Evolutionary conservation across 176 grass and related monocot genomes (phyloP).

Genomic region (Avena eriantha): DNA sequence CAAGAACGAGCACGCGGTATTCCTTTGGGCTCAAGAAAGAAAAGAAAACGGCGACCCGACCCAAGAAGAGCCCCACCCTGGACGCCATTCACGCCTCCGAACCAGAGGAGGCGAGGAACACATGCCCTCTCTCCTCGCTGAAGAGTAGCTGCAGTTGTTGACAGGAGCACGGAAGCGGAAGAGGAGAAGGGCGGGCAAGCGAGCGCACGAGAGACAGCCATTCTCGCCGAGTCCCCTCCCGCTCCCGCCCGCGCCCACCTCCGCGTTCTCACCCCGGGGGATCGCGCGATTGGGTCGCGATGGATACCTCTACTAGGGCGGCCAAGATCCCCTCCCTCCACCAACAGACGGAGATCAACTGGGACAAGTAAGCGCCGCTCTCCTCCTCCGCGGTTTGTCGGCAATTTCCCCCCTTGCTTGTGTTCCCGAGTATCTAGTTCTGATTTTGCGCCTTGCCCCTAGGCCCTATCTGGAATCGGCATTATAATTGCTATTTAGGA

Average conservation of each 20-base stretch:
- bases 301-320: constrained; percentile 50
- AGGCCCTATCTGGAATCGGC: neutral
- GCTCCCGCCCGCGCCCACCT: neutral
- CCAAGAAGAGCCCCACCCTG: neutral
- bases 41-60: constrained; percentile 1
- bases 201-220: neutral
- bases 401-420: neutral
- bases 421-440: constrained; percentile 7
- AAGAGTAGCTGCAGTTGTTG: constrained; percentile 25
- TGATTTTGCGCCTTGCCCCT: neutral
- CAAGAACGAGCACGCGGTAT: neutral
- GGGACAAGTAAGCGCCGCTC: constrained; percentile 76
- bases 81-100: constrained; percentile 47
- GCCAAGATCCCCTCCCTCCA: constrained; percentile 66
- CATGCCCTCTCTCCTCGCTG: constrained; percentile 11
- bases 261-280: constrained; percentile 4
- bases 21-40: constrained; percentile 48
- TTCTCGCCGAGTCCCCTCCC: constrained; percentile 16
- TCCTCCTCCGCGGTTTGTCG: neutral
- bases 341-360: constrained; percentile 94
- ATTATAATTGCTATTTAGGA: constrained; percentile 17
- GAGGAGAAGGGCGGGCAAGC: neutral
- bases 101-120: constrained; percentile 41
- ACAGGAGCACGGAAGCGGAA: constrained; percentile 39
- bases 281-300: constrained; percentile 47